phyloP scores from a whole-genome alignment of 768 basidiomycete species.

The Baorangia bicolor region DNA sequence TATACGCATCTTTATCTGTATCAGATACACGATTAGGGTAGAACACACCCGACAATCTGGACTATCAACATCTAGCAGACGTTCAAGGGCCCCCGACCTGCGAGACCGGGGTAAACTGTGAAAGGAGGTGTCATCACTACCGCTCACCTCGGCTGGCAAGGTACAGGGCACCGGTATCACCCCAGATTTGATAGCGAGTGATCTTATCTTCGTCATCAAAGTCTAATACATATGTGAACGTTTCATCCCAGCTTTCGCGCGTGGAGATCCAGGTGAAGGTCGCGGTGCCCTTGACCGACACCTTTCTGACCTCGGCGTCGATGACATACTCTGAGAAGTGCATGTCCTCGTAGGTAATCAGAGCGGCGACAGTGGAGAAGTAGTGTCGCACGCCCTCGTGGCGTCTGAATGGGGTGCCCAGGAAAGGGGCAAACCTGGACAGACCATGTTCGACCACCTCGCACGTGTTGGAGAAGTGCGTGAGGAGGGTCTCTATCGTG shows the following conservation, averaged over 20 bases:
- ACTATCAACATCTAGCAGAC: neutral
- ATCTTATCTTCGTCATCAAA: constrained; percentile 59
- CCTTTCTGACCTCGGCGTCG: constrained; percentile 49
- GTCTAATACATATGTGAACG: constrained; percentile 57
- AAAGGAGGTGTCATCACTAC: neutral
- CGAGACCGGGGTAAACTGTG: neutral
- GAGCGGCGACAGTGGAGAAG: constrained; percentile 45
- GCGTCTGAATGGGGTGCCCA: constrained; percentile 51
- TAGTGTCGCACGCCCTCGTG: constrained; percentile 44
- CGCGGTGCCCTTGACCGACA: constrained; percentile 53
- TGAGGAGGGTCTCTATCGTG: constrained; percentile 42
- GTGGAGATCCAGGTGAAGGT: constrained; percentile 57
- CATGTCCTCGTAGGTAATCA: constrained; percentile 52
- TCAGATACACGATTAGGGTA: constrained; percentile 8
- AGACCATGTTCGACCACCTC: constrained; percentile 57
- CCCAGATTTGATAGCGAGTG: constrained; percentile 65
- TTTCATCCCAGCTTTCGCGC: constrained; percentile 58
- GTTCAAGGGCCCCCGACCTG: neutral
- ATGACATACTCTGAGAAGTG: constrained; percentile 54
- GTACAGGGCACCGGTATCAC: constrained; percentile 64
- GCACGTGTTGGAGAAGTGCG: constrained; percentile 49
- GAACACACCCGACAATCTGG: neutral
- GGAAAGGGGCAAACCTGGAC: constrained; percentile 54
- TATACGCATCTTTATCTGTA: constrained; percentile 11
- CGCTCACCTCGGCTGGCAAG: constrained; percentile 43